Evolutionary conservation across 1,139 yeast species (phyloP).

Genomic region (Sugiyamaella sp.): DNA sequence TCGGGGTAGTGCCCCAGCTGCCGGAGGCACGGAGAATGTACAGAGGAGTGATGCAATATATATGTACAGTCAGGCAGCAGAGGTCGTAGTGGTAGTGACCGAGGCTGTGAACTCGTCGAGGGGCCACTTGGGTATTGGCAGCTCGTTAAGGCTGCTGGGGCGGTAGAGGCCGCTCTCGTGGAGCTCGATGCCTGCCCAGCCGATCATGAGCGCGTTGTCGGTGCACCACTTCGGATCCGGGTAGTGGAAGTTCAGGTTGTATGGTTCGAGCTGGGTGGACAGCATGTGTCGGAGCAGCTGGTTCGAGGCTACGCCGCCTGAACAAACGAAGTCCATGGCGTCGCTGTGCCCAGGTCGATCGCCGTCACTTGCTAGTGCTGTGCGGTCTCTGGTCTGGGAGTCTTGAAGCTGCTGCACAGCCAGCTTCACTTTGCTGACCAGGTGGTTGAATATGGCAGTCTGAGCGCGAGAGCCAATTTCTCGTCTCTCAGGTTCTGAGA

Average conservation of each 20-base stretch:
- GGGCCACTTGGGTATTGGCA: conserved; percentile 31
- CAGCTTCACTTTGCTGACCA: conserved; percentile 62
- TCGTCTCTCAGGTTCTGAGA: conserved; percentile 33
- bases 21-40: too few relatives aligned
- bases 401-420: conserved; percentile 45
- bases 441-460: conserved; percentile 68
- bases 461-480: conserved; percentile 66
- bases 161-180: conserved; percentile 53
- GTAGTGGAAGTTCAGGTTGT: conserved; percentile 51
- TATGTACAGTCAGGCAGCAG: conserved; percentile 4
- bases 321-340: conserved; percentile 57
- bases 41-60: not conserved
- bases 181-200: conserved; percentile 92
- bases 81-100: too few relatives aligned
- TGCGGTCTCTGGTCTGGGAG: conserved; percentile 14
- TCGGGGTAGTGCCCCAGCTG: not conserved
- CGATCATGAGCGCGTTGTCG: conserved; percentile 96
- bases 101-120: conserved; percentile 13
- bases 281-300: conserved; percentile 57
- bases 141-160: conserved; percentile 48
- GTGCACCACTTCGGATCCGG: conserved; percentile 80
- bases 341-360: not conserved
- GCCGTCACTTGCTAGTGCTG: too few relatives aligned
- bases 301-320: conserved; percentile 96
- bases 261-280: conserved; percentile 30